These are phyloP conservation scores for Mycocentrospora acerina DNA, from an alignment of 2,329 filamentous ascomycete genomes.

Conservation along the genomic window DNA sequence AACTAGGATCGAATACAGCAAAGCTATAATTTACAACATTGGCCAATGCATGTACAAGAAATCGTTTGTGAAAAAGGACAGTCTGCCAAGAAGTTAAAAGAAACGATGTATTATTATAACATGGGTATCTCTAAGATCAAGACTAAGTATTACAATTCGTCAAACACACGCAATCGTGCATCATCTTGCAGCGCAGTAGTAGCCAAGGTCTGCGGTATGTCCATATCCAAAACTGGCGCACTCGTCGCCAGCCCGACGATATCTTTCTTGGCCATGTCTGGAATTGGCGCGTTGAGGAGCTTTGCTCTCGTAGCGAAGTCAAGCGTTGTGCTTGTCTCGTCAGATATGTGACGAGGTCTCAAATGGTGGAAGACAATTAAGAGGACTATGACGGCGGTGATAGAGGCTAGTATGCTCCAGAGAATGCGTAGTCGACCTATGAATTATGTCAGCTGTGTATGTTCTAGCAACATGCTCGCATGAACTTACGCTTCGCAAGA, in stretches of 20 bases:
- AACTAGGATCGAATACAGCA: too few species aligned
- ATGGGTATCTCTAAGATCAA: slow-evolving; percentile 16
- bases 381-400: slow-evolving; percentile 50
- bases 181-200: slow-evolving; percentile 11
- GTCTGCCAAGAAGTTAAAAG: too few species aligned
- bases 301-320: slow-evolving; percentile 21
- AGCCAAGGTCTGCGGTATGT: slow-evolving; percentile 4
- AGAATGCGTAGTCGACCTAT: slow-evolving; percentile 59
- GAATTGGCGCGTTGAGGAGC: slow-evolving; percentile 32
- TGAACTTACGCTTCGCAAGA: slow-evolving; percentile 50
- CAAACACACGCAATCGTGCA: slow-evolving; percentile 21
- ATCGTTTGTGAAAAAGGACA: background rate
- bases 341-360: slow-evolving; percentile 15
- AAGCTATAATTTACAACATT: too few species aligned
- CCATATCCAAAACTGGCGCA: slow-evolving; percentile 5
- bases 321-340: slow-evolving; percentile 9
- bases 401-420: slow-evolving; percentile 59
- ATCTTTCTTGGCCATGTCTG: slow-evolving; percentile 37
- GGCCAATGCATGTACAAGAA: too few species aligned
- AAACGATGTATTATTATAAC: background rate
- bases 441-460: slow-evolving; percentile 11
- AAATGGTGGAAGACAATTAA: slow-evolving; percentile 44
- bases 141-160: slow-evolving; percentile 20
- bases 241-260: slow-evolving; percentile 21
- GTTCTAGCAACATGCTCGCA: too few species aligned